Conservation (phyloP, 148 eudicot species). For the Cornus controversa region DNA sequence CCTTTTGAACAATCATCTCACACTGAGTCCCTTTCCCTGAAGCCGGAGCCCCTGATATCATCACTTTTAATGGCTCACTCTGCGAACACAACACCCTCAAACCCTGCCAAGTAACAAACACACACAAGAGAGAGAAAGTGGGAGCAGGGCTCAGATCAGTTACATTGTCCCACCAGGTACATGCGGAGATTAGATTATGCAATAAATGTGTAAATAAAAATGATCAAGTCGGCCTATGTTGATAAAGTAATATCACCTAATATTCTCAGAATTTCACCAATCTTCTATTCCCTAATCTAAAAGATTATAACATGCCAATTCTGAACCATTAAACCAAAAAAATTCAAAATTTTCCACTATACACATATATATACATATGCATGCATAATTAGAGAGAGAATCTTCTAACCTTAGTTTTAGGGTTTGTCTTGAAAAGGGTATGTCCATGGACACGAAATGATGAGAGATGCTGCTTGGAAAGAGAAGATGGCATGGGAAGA, state of each 20-base stretch:
- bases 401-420: conserved; percentile 33
- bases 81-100: conserved; percentile 43
- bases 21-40: conserved; percentile 99
- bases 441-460: conserved; percentile 9
- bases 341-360: too few species aligned
- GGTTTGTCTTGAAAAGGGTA: conserved; percentile 17
- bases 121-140: background rate
- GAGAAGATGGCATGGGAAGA: conserved; percentile 26
- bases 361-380: too few species aligned
- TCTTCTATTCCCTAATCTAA: background rate
- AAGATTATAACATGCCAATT: background rate
- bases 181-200: background rate
- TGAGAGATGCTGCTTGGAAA: conserved; percentile 18
- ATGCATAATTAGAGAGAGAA: background rate
- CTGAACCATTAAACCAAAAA: background rate
- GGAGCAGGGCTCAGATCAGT: background rate
- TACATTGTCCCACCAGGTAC: background rate
- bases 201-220: background rate
- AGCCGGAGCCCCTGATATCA: conserved; percentile 98
- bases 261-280: background rate
- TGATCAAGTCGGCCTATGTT: too few species aligned
- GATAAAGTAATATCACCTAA: background rate
- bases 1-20: conserved; percentile 81
- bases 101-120: conserved; percentile 16
- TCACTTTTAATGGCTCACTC: conserved; percentile 81